phyloP scores from a whole-genome alignment of 2,329 filamentous ascomycete genomes.

The Elsinoe australis region DNA sequence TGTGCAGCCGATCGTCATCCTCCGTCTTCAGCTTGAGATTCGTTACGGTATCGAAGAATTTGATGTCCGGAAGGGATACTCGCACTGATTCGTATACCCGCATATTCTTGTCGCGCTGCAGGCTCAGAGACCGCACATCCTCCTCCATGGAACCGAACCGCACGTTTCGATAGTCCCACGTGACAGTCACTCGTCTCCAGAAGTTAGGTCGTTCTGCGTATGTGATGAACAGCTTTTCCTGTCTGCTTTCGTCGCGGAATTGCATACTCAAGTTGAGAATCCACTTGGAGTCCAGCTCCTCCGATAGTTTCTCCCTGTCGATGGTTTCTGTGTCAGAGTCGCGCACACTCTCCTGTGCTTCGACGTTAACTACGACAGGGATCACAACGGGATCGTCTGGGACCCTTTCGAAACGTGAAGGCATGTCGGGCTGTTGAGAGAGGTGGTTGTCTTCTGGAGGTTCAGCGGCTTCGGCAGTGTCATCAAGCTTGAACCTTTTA shows the following conservation, averaged over 20 bases:
- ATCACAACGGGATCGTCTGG: no score
- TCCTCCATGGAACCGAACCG: constrained; percentile 75
- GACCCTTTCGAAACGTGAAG: background rate
- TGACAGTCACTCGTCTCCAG: constrained; percentile 87
- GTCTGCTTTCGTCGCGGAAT: constrained; percentile 82
- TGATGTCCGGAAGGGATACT: constrained; percentile 83
- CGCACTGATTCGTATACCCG: constrained; percentile 93
- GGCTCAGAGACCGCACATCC: constrained; percentile 68
- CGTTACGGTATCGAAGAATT: constrained; percentile 93
- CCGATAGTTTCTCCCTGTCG: constrained; percentile 59
- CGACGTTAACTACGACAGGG: no score
- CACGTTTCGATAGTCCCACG: constrained; percentile 81
- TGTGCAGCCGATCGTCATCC: constrained; percentile 75
- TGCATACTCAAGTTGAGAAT: constrained; percentile 98
- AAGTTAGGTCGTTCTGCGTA: constrained; percentile 71
- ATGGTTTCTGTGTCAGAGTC: constrained; percentile 28
- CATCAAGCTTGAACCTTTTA: constrained; percentile 4
- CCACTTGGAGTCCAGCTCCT: constrained; percentile 82
- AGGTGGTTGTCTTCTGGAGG: background rate
- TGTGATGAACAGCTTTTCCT: constrained; percentile 97
- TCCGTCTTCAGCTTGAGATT: constrained; percentile 89
- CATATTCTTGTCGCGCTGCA: constrained; percentile 84
- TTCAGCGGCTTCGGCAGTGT: constrained; percentile 11
- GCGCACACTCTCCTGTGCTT: constrained; percentile 20
- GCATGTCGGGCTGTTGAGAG: constrained; percentile 13